These are phyloP conservation scores for Thyridium curvatum DNA, from an alignment of 2,329 filamentous ascomycete species.

Conservation along the genomic window DNA sequence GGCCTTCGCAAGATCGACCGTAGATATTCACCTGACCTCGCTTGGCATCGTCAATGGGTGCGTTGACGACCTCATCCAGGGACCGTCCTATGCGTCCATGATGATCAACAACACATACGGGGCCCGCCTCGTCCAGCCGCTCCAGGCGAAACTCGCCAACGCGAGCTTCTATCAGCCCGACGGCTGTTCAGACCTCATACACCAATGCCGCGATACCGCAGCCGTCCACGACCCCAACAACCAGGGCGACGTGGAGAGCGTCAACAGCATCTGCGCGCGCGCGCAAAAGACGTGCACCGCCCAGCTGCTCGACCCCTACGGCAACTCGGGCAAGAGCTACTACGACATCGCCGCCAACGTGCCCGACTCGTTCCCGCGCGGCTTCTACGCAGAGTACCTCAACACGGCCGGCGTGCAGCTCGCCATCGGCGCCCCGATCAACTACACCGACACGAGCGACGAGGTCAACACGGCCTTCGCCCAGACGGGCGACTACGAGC, in stretches of 20 bases:
- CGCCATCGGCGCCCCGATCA: constrained; percentile 56
- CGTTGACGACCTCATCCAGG: constrained; percentile 58
- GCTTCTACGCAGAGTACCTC: constrained; percentile 57
- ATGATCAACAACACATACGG: constrained; percentile 61
- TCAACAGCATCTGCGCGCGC: constrained; percentile 43
- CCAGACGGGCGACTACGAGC: constrained; percentile 54
- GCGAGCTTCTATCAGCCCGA: constrained; percentile 35
- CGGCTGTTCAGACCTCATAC: constrained; percentile 50
- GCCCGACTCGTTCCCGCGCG: constrained; percentile 56
- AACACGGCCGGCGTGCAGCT: constrained; percentile 50
- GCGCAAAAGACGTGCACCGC: constrained; percentile 49
- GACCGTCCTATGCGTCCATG: constrained; percentile 49
- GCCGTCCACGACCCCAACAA: constrained; percentile 29
- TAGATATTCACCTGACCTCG: constrained; percentile 48
- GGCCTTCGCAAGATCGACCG: constrained; percentile 29
- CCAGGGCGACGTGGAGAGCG: constrained; percentile 28
- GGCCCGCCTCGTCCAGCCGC: constrained; percentile 45
- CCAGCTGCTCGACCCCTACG: constrained; percentile 52
- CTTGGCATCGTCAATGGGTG: constrained; percentile 68
- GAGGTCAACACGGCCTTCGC: constrained; percentile 40
- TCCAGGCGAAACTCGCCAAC: constrained; percentile 38
- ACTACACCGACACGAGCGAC: constrained; percentile 46
- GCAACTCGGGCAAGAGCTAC: constrained; percentile 44
- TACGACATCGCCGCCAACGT: constrained; percentile 55
- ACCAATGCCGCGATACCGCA: constrained; percentile 40